Evolutionary conservation across 495 filamentous ascomycete species (phyloP), one percentile per base, ranked within the genome.

Genomic region (Aspergillus sclerotiicarbonarius): DNA sequence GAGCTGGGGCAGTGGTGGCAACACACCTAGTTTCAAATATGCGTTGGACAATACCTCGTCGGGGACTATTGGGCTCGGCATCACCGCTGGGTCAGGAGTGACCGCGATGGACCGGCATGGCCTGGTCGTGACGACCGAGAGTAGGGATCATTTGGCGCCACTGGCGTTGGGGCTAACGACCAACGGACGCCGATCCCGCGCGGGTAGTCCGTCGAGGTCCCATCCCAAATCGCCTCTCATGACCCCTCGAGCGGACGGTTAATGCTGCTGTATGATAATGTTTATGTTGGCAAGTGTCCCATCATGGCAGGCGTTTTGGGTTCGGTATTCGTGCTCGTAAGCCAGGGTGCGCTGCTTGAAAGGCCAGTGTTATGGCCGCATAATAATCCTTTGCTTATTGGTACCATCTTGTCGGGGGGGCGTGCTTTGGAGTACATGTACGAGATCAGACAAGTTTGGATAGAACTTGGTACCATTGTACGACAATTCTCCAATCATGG

Each of bases 121-220:
- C 32, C 68, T 95, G 58, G 88, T 89, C 32, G 83, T 89, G 3
- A 76, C 91, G 61, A 90, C 88, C 1, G 92, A 94, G 66, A 94
- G 90, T 67, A 78, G 89, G 51, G 92, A 96, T 66, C 81, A 90
- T 58, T 68, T 88, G 52, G 68, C 75, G 29, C 75, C 76, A 9
- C 60, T 77, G 20, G 71, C 74, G 16, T 32, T 78, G 18, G 75
- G 75, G 1, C 74, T 75, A 20, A 76, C 74, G 10, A 77, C 68
- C 0, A 77, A 78, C 49, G 76, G 76, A 5, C 74, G 76, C 43
- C 75, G 75, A 29, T 78, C 76, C 30, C 59, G 76, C 54, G 70
- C 75, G 25, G 73, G 72, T 59, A 79, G 75, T 70, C 77, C 77
- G 32, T 74, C 76, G 6, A 55, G 77, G 58, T 71, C 76, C 9